Evolutionary conservation across 2,329 filamentous ascomycete genomes (phyloP), one percentile per base, ranked within the genome.

Genomic region (Clonostachys solani): DNA sequence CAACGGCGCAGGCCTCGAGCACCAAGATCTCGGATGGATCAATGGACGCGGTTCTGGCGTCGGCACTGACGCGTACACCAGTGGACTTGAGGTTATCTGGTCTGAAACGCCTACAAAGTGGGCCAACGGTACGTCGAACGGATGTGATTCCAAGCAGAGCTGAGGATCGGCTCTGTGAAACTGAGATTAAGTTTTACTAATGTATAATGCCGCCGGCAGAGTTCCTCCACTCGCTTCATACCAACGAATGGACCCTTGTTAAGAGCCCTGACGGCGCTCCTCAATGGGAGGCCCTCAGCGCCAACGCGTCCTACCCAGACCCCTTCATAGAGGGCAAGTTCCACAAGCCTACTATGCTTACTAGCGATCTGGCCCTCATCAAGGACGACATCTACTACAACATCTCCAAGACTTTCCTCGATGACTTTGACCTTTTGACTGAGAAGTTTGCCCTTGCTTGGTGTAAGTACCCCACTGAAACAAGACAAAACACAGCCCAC

Each of bases 61-160:
- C 58, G 87, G 84, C n/a, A 71, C 79, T 23, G 74, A 91, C 61
- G 77, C 86, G 64, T 89, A 87, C 69, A 91, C 87, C 54, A 84
- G 78, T 55, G 87, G 87, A 44, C 75, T 92, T 4, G 87, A 92
- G 67, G 87, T 92, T 42, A 88, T 76, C 63, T 92, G 87, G 87
- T 89, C 86, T 57, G 82, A 77, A 63, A 87, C 83, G 16, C 87
- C 87, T 2, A 83, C 78, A 54, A 82, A 88, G 72, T 92, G 86
- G 86, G 87, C 78, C 75, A 85, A 86, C 71, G 66, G 23, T 29
- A 29, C 23, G 23, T 29, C 10, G 23, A 29, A 29, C 23, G 23
- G 23, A 8, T 29, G 23, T 29, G 23, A 29, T 29, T 29, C 23
- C 23, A 29, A 4, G 23, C 23, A 29, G 23, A 29, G 23, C 10